Evolutionary conservation across 169 alveolate species (phyloP), one percentile per base, ranked within the genome.

Genomic region (Cryptosporidium sp.): DNA sequence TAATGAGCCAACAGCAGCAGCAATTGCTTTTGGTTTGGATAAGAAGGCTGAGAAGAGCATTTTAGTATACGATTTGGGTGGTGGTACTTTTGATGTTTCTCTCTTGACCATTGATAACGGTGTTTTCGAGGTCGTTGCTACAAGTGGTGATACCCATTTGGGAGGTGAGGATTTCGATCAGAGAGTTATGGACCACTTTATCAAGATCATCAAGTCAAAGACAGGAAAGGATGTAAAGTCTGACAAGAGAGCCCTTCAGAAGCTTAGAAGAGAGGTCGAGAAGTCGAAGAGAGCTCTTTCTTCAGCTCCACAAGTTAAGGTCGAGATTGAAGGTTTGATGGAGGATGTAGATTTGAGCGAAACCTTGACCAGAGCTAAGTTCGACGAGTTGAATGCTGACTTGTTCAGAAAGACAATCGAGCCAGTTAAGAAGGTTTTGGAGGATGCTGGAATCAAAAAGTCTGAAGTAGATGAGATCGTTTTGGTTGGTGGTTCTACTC

Each of bases 41-140:
- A 97, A 97, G 95, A 96, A 98, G 85, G 93, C 93, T 35, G 95
- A 92, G 62, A 96, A 97, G 86, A 97, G 97, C 91, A 97, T 98
- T 75, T 95, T 98, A 73, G 99, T 98, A 70, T 98, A 98, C 93
- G 99, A 98, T 94, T 95, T 98, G 70, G 99, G 99, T 67, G 99
- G 99, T 91, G 99, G 99, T 75, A 98, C 99, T 71, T 98, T 98
- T 93, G 99, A 98, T 97, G 99, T 98, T 42, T 97, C 99, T 21
- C 95, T 98, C 29, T 95, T 98, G 35, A 97, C 98, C 84, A 96
- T 98, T 85, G 99, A 98, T 93, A 97, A 97, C 91, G 99, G 99
- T 84, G 99, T 96, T 37, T 97, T 97, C 91, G 99, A 98, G 91
- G 99, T 98, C 84, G 95, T 97, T 69, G 99, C 99, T 31, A 98